Base-by-base conservation (phyloP, 1,284 basidiomycete genomes). In the Pulveroboletus sp. region DNA sequence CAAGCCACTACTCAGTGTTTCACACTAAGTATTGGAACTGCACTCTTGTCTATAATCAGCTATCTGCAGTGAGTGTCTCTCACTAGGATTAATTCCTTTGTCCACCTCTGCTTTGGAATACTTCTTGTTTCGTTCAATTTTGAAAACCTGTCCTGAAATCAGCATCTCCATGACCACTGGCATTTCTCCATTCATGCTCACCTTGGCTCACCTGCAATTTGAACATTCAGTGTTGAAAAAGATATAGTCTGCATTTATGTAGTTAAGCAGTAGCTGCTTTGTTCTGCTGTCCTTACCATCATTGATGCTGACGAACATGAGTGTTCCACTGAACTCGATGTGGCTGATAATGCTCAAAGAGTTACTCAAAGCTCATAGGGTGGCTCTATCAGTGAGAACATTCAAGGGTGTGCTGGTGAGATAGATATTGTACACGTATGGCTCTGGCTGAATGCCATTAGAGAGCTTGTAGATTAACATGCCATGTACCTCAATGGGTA, bases 141-240 rank as follows among this genome's bases (percentile, higher is more conserved):
- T 8, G 29, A 31, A 31, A 31, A 62, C 60, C 51, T 62, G 55
- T 45, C 60, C 59, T 1, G 60, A 61, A 25, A 61, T 38, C 2
- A 54, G 59, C 54, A 61, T 54, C 39, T 58, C 52, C n/a, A 49
- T 42, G 26, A 12, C 10, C 8, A 59, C 43, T 0, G 52, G 31
- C 5, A 24, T 18, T 7, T 22, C 31, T 1, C 31, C 48, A 17
- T 62, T 55, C 25, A 59, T 52, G 24, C 49, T 56, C 24, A 59
- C 47, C 36, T 55, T 20, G 12, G 31, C 60, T 10, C 47, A 38
- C 28, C 53, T 49, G n/a, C 57, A 62, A 25, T 63, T 63, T 20
- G 57, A 36, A 22, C 54, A 63, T 0, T 24, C 42, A 0, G 54
- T 60, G 26, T 63, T 60, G 29, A 9, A 22, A 39, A 54, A 56